A percentile compares a stretch with the other conserved stretches of the same genome.
phyloP scores from a whole-genome alignment of 1,139 yeast species.

The Candida sp. region DNA sequence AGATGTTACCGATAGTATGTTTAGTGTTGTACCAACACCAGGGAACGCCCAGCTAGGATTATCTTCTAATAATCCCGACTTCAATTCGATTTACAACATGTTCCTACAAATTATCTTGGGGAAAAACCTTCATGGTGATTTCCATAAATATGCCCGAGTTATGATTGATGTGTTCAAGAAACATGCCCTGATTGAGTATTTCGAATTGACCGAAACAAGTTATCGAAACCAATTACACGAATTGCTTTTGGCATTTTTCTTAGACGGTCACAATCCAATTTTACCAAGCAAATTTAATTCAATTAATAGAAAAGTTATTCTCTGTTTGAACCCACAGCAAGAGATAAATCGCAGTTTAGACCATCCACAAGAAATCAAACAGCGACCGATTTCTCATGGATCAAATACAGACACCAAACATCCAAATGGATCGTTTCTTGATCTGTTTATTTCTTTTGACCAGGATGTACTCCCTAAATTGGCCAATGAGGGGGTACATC shows the following conservation, averaged over 20 bases:
- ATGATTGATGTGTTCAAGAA: constrained; percentile 23
- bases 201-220: constrained; percentile 17
- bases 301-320: constrained; percentile 11
- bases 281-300: constrained; percentile 13
- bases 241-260: constrained; percentile 16
- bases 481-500: not conserved
- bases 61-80: constrained; percentile 12
- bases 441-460: not conserved
- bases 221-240: constrained; percentile 17
- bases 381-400: not conserved
- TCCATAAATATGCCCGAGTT: constrained; percentile 10
- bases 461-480: not conserved
- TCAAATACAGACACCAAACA: not conserved
- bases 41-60: constrained; percentile 11
- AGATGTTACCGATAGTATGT: constrained; percentile 16
- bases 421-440: not conserved
- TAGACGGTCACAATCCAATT: constrained; percentile 10
- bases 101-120: constrained; percentile 21
- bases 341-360: not conserved
- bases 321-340: constrained; percentile 10
- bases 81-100: constrained; percentile 18
- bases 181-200: constrained; percentile 16
- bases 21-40: constrained; percentile 14
- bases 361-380: not conserved
- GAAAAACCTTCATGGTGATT: constrained; percentile 13